Conservation (phyloP, 140 eudicot genomes). For the Anethum foeniculum region DNA sequence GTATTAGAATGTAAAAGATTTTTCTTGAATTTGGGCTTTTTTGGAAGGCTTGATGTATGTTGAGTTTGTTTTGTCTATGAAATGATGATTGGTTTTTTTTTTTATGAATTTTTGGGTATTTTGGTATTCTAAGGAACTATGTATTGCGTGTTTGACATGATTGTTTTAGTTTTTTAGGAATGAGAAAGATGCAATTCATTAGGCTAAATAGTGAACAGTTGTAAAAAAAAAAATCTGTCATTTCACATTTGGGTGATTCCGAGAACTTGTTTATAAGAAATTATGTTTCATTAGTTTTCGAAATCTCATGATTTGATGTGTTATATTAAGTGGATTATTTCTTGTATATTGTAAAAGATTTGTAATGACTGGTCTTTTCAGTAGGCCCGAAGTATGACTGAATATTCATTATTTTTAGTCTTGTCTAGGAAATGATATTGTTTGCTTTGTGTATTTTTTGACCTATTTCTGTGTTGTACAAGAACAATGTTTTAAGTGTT, state of each 20-base stretch:
- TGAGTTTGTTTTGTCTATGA: background rate
- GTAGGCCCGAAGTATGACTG: background rate
- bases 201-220: slow-evolving; percentile 33
- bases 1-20: background rate
- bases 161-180: slow-evolving; percentile 21
- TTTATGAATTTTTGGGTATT: background rate
- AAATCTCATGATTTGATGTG: background rate
- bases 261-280: too few relatives aligned
- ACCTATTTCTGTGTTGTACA: background rate
- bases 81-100: background rate
- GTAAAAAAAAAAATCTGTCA: slow-evolving; percentile 20
- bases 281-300: background rate
- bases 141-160: background rate
- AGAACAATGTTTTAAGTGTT: background rate
- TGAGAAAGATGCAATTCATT: slow-evolving; percentile 46
- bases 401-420: background rate
- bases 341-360: background rate
- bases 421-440: background rate
- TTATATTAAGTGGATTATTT: background rate
- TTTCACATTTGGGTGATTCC: background rate
- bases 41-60: background rate
- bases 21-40: background rate
- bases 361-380: background rate
- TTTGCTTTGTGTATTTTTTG: background rate
- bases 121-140: background rate